Conservation (phyloP, 306 rosid species). For the Cercis canadensis region DNA sequence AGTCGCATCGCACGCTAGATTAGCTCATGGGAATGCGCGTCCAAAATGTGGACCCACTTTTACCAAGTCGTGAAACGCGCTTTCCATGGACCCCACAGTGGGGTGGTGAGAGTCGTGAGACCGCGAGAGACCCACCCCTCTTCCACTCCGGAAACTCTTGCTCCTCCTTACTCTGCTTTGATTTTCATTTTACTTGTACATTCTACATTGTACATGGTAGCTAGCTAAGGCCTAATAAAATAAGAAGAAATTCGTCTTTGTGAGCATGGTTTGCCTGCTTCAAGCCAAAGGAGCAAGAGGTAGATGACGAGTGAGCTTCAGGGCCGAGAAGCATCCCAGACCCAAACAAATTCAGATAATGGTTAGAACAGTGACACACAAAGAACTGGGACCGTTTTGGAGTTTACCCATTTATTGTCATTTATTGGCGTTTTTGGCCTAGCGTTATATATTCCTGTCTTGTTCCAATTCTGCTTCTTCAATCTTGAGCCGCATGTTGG, state of each 20-base stretch:
- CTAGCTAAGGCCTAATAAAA: too few relatives aligned
- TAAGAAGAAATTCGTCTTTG: too few relatives aligned
- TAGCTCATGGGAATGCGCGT: conserved; percentile 11
- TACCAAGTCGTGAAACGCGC: conserved; percentile 55
- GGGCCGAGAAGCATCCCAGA: conserved; percentile 60
- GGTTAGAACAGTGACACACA: conserved; percentile 29
- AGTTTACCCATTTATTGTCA: conserved; percentile 31
- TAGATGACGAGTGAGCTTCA: conserved; percentile 30
- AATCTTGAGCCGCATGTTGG: conserved; percentile 51
- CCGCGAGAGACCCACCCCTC: background rate
- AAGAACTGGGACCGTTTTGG: conserved; percentile 34
- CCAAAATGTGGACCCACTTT: conserved; percentile 35
- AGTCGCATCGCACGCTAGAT: too few relatives aligned
- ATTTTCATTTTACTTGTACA: too few relatives aligned
- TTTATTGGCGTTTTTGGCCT: background rate
- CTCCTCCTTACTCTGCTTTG: too few relatives aligned
- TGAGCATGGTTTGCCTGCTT: background rate
- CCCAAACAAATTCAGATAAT: conserved; percentile 51
- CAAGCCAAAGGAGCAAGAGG: background rate
- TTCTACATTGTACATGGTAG: too few relatives aligned
- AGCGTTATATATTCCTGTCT: conserved; percentile 2
- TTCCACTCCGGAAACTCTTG: background rate
- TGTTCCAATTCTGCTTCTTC: background rate
- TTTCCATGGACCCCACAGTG: conserved; percentile 50
- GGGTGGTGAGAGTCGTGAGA: background rate